A percentile compares a stretch with the other conserved stretches of the same genome.
Conservation (phyloP, 148 eudicot genomes). For the Amaranthus cruentus region DNA sequence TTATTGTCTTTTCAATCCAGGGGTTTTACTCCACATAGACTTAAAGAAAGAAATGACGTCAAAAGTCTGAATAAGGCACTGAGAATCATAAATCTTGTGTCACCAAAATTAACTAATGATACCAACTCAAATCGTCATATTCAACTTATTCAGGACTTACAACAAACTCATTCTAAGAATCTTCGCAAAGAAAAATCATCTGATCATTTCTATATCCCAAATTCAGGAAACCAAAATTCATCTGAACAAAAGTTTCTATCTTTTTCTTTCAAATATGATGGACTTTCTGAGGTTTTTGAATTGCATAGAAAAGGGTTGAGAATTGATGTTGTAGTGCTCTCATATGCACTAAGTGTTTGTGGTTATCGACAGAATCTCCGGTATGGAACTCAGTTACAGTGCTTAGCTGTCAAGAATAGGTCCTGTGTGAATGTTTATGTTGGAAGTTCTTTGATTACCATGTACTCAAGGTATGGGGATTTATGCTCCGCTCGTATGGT, state of each 20-base stretch:
- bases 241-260: conserved; percentile 12
- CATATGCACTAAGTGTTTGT: conserved; percentile 34
- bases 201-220: not conserved
- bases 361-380: conserved; percentile 15
- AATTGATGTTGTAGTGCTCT: conserved; percentile 26
- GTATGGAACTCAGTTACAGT: conserved; percentile 37
- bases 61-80: conserved; percentile 24
- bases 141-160: conserved; percentile 33
- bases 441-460: conserved; percentile 36
- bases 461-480: conserved; percentile 34
- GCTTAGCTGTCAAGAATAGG: conserved; percentile 31
- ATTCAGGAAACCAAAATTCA: conserved; percentile 5
- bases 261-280: conserved; percentile 17
- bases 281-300: conserved; percentile 17
- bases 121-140: conserved; percentile 18
- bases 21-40: conserved; percentile 20
- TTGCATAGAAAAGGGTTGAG: conserved; percentile 28
- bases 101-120: conserved; percentile 21
- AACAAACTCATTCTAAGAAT: conserved; percentile 23
- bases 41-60: conserved; percentile 10
- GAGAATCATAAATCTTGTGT: conserved; percentile 32
- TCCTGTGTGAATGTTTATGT: conserved; percentile 31
- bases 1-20: conserved; percentile 13
- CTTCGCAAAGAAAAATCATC: conserved; percentile 5
- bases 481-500: conserved; percentile 25